Percentiles rank a stretch among this genome's conserved stretches.
phyloP scores from a whole-genome alignment of 2,329 filamentous ascomycete species.

The Aspergillus carbonarius region DNA sequence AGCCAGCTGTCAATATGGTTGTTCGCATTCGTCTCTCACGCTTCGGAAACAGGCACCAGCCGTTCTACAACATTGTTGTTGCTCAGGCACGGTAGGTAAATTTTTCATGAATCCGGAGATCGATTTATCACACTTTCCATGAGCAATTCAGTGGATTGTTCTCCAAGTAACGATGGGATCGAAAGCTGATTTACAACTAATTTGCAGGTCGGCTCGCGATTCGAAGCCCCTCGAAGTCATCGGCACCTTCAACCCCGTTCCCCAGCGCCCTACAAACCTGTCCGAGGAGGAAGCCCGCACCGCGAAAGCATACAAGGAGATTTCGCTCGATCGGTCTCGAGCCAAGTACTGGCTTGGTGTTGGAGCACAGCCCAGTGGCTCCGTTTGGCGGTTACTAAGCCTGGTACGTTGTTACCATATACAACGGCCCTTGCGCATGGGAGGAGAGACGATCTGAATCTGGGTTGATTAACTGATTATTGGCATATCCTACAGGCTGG shows the following conservation, averaged over 20 bases:
- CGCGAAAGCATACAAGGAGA: conserved; percentile 82
- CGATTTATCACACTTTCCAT: not conserved
- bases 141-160: not conserved
- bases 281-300: conserved; percentile 49
- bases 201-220: conserved; percentile 73
- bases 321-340: conserved; percentile 76
- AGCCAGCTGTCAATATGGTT: conserved; percentile 64
- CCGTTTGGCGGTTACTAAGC: conserved; percentile 79
- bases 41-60: conserved; percentile 83
- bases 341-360: conserved; percentile 97
- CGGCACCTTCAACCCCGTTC: conserved; percentile 63
- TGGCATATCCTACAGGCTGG: not conserved
- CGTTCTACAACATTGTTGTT: conserved; percentile 97
- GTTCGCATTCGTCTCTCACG: conserved; percentile 90
- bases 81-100: conserved; percentile 76
- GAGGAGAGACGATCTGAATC: not conserved
- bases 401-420: conserved; percentile 59
- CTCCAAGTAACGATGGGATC: not conserved
- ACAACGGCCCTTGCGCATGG: not conserved
- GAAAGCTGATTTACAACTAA: conserved; percentile 3
- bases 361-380: conserved; percentile 89
- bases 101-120: conserved; percentile 1
- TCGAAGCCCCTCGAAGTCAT: conserved; percentile 91
- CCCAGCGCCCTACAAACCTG: conserved; percentile 51
- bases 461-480: not conserved